These are phyloP conservation scores for Scheffersomyces illinoinensis DNA, from an alignment of 1,139 yeast species.

Conservation along the genomic window DNA sequence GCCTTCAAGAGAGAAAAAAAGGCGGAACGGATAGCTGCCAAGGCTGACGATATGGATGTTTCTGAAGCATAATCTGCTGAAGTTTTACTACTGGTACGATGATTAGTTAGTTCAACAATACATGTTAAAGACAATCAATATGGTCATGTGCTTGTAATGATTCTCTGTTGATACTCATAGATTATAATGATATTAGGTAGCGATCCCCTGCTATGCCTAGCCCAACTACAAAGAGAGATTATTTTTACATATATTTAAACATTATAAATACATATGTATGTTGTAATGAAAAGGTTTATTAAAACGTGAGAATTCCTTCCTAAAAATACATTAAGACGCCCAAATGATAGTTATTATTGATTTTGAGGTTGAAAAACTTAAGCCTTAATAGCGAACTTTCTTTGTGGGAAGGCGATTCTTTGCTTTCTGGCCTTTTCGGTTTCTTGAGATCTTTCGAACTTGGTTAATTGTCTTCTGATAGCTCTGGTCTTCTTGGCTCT, in stretches of 20 bases:
- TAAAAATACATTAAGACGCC: constrained; percentile 2
- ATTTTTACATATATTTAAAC: constrained; percentile 3
- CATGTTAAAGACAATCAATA: background rate
- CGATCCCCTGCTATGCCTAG: too few relatives aligned
- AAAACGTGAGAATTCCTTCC: constrained; percentile 12
- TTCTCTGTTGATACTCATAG: too few relatives aligned
- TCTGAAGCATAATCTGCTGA: constrained; percentile 1
- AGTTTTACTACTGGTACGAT: background rate
- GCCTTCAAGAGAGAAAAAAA: constrained; percentile 52
- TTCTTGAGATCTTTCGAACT: constrained; percentile 76
- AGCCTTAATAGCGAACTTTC: constrained; percentile 98
- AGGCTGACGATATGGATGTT: constrained; percentile 20
- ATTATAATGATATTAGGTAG: too few relatives aligned
- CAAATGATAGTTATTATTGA: background rate
- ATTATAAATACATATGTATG: constrained; percentile 18
- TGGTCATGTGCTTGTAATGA: too few relatives aligned
- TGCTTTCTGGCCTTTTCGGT: constrained; percentile 92
- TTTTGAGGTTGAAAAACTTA: constrained; percentile 39
- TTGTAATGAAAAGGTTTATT: constrained; percentile 14
- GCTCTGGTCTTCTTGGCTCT: constrained; percentile 99
- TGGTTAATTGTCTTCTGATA: constrained; percentile 94
- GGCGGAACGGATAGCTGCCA: constrained; percentile 10
- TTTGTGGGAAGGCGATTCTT: constrained; percentile 95
- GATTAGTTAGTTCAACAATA: background rate
- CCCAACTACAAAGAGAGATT: background rate